Conservation (phyloP, 345 rosid genomes). For the Lagerstroemia speciosa region DNA sequence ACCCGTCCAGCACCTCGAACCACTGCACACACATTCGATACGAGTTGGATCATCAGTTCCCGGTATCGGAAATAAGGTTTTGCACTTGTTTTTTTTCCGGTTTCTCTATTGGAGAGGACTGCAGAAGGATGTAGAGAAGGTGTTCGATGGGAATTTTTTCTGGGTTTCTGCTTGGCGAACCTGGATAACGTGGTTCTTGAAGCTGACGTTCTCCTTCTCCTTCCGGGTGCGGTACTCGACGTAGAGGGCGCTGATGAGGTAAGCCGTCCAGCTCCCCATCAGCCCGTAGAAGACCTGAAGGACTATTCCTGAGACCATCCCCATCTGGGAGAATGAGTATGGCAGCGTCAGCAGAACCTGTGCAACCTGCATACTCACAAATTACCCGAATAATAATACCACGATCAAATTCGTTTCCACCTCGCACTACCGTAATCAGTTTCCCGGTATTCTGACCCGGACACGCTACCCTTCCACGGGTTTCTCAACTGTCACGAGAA, state of each 20-base stretch:
- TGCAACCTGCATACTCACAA: slow-evolving; percentile 20
- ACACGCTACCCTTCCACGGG: too few relatives aligned
- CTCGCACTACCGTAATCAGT: too few relatives aligned
- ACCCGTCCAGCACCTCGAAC: slow-evolving; percentile 6
- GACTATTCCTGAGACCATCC: slow-evolving; percentile 31
- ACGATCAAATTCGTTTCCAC: not conserved
- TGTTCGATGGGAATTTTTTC: not conserved
- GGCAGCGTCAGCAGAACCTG: slow-evolving; percentile 34
- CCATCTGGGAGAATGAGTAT: slow-evolving; percentile 35
- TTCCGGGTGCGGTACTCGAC: slow-evolving; percentile 30
- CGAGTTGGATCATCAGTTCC: not conserved
- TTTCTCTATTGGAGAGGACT: too few relatives aligned
- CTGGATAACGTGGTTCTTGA: slow-evolving; percentile 39
- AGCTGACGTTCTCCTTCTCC: slow-evolving; percentile 29
- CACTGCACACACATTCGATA: not conserved
- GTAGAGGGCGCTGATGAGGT: slow-evolving; percentile 33
- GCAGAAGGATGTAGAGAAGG: too few relatives aligned
- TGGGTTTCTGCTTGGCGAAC: not conserved
- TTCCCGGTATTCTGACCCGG: too few relatives aligned
- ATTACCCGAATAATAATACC: not conserved
- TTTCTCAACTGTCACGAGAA: too few relatives aligned
- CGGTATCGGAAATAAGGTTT: too few relatives aligned
- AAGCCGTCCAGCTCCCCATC: slow-evolving; percentile 38
- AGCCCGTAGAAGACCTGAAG: slow-evolving; percentile 31
- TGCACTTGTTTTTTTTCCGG: too few relatives aligned